Evolutionary conservation across 1,139 yeast species (phyloP), one percentile per base, ranked within the genome.

Genomic region (Scheffersomyces quercinus): DNA sequence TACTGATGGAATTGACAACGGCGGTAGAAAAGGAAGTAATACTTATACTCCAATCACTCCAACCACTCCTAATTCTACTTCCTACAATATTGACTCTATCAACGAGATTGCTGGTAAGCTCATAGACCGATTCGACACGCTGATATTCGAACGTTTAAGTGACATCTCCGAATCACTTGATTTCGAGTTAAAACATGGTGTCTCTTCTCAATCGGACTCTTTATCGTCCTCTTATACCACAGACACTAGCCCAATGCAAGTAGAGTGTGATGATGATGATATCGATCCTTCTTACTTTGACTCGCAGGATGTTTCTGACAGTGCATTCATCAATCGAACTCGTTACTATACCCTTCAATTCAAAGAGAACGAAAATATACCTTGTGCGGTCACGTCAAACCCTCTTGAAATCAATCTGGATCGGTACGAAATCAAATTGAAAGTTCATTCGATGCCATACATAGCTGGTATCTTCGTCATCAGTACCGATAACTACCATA

Each of bases 391-490:
- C 2, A 78, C 88, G 0, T 79, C 87, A 0, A 77, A 79, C 37
- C 79, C 82, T 0, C 58, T 82, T 29, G 82, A 82, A 43, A 53
- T 60, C 11, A 68, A 70, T 37, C 54, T 48, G 13, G 64, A 66
- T 33, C 67, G 70, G 16, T 59, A 68, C 39, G 77, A 62, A 53
- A 56, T 81, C 28, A 75, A 81, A 51, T 58, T 85, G 41, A 83
- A 85, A 50, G 75, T 87, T 28, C 93, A 85, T 54, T 77, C 93
- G 2, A 63, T 88, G 49, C 97, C 96, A 0, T 88, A 88, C 59
- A 88, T 89, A 56, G 95, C 96, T 0, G 97, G 97, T 29, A 81
- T 88, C 16, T 82, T 89, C 55, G 83, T 89, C 11, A 69, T 90
- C n/a, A 78, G 83, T 41, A 68, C 82, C 4, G 52, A 54, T 11